Conservation (phyloP, 305 asterid species). For the Salvia sclarea region DNA sequence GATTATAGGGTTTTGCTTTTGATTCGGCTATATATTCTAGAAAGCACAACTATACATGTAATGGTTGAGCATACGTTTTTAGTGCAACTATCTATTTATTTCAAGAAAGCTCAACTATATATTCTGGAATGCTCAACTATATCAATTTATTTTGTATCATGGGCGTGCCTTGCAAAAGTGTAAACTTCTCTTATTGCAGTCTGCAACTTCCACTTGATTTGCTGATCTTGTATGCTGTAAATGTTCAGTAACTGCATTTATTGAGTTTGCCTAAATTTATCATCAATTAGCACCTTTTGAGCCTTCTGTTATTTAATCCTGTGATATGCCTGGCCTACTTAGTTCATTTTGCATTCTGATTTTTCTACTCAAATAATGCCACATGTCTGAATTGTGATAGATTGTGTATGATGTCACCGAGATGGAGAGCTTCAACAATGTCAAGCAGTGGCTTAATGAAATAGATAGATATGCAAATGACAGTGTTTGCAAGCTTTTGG, state of each 20-base stretch:
- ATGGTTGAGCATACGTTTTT: too few species aligned
- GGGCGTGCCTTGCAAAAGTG: not conserved
- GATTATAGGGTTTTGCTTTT: not conserved
- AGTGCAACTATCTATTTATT: too few species aligned
- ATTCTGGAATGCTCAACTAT: too few species aligned
- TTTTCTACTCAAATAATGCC: constrained; percentile 27
- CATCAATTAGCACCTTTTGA: not conserved
- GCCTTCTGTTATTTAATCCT: constrained; percentile 9
- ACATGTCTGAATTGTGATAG: constrained; percentile 42
- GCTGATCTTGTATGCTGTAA: constrained; percentile 1
- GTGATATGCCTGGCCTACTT: not conserved
- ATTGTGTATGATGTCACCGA: constrained; percentile 95
- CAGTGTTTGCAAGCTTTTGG: constrained; percentile 93
- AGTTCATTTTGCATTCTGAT: not conserved
- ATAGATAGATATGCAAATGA: constrained; percentile 94
- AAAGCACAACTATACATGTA: not conserved
- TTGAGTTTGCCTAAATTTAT: not conserved
- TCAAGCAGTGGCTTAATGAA: constrained; percentile 96
- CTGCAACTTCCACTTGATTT: not conserved
- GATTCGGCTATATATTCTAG: not conserved
- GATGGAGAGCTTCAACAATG: constrained; percentile 98
- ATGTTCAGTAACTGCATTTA: not conserved
- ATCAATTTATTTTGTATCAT: not conserved
- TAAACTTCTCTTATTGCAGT: not conserved
- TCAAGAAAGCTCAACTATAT: not conserved